Percentiles rank a stretch among this genome's conserved stretches.
phyloP scores from a whole-genome alignment of 2,329 filamentous ascomycete genomes.

The Cladophialophora yegresii region DNA sequence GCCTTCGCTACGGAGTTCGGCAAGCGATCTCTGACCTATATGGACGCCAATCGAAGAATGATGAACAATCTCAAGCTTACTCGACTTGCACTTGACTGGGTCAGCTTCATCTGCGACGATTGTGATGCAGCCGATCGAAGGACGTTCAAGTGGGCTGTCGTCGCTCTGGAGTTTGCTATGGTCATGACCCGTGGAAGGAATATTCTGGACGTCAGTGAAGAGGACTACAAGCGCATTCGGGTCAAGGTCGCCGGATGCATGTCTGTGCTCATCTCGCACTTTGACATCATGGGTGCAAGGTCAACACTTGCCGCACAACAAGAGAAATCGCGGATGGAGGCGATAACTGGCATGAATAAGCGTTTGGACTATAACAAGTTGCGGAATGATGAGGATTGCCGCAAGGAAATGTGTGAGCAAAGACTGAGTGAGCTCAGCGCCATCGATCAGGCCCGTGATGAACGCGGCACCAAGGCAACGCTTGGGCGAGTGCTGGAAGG shows the following conservation, averaged over 20 bases:
- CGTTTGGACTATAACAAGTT: conserved; percentile 71
- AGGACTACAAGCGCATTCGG: conserved; percentile 80
- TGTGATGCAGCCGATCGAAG: conserved; percentile 91
- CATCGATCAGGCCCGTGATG: conserved; percentile 75
- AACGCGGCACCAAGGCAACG: conserved; percentile 78
- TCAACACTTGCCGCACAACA: conserved; percentile 91
- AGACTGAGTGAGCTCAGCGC: conserved; percentile 71
- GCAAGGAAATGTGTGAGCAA: conserved; percentile 70
- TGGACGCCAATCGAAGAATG: conserved; percentile 90
- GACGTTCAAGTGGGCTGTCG: conserved; percentile 96
- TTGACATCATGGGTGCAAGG: conserved; percentile 97
- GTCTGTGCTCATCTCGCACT: conserved; percentile 95
- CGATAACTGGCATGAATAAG: conserved; percentile 72
- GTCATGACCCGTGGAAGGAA: conserved; percentile 92
- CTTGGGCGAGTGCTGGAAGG: conserved; percentile 90
- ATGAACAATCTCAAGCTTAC: conserved; percentile 98
- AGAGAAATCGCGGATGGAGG: conserved; percentile 84
- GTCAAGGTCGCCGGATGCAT: conserved; percentile 95
- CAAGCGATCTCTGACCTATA: conserved; percentile 88
- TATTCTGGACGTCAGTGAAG: conserved; percentile 84
- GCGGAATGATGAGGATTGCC: conserved; percentile 82
- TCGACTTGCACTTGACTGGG: conserved; percentile 91
- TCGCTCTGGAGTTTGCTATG: conserved; percentile 95
- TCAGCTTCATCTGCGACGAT: conserved; percentile 96
- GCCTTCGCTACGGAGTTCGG: conserved; percentile 99